Percentiles rank a stretch among this genome's conserved stretches.
These are phyloP conservation scores for Trichosanthes cucumerina DNA, from an alignment of 306 rosid genomes.

Conservation along the genomic window DNA sequence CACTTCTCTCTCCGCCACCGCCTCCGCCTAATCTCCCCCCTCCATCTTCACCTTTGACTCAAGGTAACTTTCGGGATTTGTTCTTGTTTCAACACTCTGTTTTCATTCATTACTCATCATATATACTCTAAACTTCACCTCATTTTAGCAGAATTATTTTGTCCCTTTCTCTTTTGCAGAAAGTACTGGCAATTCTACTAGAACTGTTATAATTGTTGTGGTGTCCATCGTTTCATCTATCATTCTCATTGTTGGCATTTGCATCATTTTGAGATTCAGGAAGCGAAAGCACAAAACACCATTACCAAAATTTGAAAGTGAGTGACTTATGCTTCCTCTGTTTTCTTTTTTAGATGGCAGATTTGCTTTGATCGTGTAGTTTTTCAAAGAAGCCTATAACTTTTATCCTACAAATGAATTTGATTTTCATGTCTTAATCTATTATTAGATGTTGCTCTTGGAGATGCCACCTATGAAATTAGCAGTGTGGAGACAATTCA, in stretches of 20 bases:
- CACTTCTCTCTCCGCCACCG: neutral
- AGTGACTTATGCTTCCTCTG: neutral
- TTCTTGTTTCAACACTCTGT: too few species aligned
- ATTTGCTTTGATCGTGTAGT: neutral
- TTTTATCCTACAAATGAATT: neutral
- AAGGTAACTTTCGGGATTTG: too few species aligned
- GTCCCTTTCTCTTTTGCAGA: slow-evolving; percentile 6
- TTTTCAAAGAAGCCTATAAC: neutral
- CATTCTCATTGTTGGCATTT: neutral
- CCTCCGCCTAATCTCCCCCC: neutral
- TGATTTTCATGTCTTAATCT: neutral
- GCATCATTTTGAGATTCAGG: neutral
- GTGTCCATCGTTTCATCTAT: neutral
- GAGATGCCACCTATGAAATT: neutral
- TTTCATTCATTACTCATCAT: too few species aligned
- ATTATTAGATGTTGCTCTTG: neutral
- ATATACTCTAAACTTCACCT: too few species aligned
- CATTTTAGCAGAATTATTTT: too few species aligned
- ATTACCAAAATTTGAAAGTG: neutral
- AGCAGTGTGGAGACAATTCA: neutral
- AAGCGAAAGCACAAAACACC: neutral
- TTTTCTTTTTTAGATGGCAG: neutral
- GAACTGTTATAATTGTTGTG: slow-evolving; percentile 2
- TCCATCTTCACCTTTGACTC: neutral
- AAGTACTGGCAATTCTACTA: neutral